A percentile compares a stretch with the other conserved stretches of the same genome.
These are phyloP conservation scores for Pyrenophora teres DNA, from an alignment of 2,329 filamentous ascomycete species.

Conservation along the genomic window DNA sequence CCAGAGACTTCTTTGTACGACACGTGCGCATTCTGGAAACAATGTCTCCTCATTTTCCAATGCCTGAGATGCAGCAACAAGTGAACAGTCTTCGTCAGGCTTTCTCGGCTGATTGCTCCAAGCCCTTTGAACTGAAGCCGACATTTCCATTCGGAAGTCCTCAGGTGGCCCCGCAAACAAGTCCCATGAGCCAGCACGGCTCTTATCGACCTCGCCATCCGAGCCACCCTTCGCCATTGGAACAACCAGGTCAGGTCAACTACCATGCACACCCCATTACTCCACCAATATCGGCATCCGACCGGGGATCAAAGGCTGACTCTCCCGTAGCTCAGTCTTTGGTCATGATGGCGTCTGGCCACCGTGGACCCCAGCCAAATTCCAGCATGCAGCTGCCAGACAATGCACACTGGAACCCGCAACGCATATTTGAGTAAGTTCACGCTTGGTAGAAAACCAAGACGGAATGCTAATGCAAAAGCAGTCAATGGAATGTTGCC, in stretches of 20 bases:
- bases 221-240: constrained; percentile 56
- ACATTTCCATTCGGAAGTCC: constrained; percentile 88
- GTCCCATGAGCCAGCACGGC: constrained; percentile 61
- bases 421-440: constrained; percentile 86
- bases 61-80: constrained; percentile 87
- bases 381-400: constrained; percentile 66
- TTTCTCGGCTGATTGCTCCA: constrained; percentile 83
- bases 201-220: constrained; percentile 58
- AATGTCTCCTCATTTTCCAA: constrained; percentile 80
- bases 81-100: constrained; percentile 87
- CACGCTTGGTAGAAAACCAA: not conserved
- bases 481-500: constrained; percentile 91
- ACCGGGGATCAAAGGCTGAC: constrained; percentile 76
- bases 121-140: constrained; percentile 86
- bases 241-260: constrained; percentile 64
- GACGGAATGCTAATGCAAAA: constrained; percentile 18
- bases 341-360: constrained; percentile 67
- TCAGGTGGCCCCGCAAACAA: constrained; percentile 63
- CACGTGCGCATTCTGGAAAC: constrained; percentile 93
- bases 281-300: constrained; percentile 75
- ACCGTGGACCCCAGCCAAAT: constrained; percentile 56
- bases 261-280: constrained; percentile 72
- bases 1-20: constrained; percentile 84
- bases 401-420: constrained; percentile 77
- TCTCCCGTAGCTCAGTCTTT: constrained; percentile 73